Evolutionary conservation across 768 basidiomycete species (phyloP), one percentile per base, ranked within the genome.

Genomic region (Termitomyces sp.): DNA sequence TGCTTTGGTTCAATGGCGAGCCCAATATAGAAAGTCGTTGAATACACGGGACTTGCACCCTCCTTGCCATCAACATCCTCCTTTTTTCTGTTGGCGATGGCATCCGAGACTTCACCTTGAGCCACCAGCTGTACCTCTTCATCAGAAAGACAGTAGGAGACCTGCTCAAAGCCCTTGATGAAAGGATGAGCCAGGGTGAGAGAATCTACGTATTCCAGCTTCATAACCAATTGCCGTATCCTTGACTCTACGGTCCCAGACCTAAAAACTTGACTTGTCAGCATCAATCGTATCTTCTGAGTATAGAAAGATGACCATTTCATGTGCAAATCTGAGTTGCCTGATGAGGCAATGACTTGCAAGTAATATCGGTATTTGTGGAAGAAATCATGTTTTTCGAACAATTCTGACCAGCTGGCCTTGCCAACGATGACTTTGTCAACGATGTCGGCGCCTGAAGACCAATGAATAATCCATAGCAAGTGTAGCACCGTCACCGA

Each of bases 1-100:
- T 86, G 90, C 75, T 89, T 95, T 55, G 92, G 89, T 70, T 94
- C 90, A 60, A 99, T 91, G 43, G 86, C 83, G 55, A 99, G 82
- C 19, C 97, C 97, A 62, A 99, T 94, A 68, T 96, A 99, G 73
- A 97, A 98, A 1, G 91, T 93, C n/a, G 95, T 95, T n/a, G 94
- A 90, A 69, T 90, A 83, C 9, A 98, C 91, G n/a, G 84, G 79
- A 43, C 86, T 84, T 42, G 83, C 82, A 56, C 87, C 89, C 59
- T 90, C 85, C 65, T 86, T 85, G 63, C 80, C 85, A 69, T 87
- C 86, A 35, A 86, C 83, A 56, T 93, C 91, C 73, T 89, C 85
- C 65, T 84, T 85, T 61, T 85, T 90, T 45, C 94, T 81, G 60
- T 82, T 87, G 43, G 79, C 77, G 54, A 95, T 78, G 23, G 80